Evolutionary conservation across 2,329 filamentous ascomycete species (phyloP).

Genomic region (Plectosphaerella plurivora): DNA sequence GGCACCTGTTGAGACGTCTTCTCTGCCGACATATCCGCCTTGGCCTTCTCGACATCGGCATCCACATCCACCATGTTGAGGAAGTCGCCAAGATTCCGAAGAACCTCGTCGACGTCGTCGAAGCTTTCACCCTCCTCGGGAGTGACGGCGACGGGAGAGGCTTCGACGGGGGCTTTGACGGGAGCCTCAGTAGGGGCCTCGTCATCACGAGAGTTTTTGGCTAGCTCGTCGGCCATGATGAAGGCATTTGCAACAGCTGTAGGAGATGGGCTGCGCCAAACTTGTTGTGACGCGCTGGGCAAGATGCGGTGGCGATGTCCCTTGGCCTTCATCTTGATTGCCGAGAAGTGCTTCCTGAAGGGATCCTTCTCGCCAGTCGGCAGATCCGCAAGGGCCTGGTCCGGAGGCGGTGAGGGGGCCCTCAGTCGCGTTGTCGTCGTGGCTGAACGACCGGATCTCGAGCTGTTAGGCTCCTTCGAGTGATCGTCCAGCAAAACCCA

Average conservation of each 20-base stretch:
- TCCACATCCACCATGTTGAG: slow-evolving; percentile 32
- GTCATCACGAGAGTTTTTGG: slow-evolving; percentile 1
- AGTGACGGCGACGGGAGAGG: background rate
- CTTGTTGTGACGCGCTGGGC: slow-evolving; percentile 37
- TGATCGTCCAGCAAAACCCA: slow-evolving; percentile 29
- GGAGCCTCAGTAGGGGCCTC: background rate
- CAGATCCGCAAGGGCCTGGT: slow-evolving; percentile 25
- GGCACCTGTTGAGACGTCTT: no score
- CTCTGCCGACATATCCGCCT: slow-evolving; percentile 1
- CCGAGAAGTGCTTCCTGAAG: slow-evolving; percentile 44
- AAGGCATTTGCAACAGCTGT: slow-evolving; percentile 48
- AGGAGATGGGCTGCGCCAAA: slow-evolving; percentile 30
- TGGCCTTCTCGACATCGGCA: slow-evolving; percentile 14
- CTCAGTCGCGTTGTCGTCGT: slow-evolving; percentile 4
- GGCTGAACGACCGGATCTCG: background rate
- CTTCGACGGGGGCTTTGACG: background rate
- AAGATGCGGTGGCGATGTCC: slow-evolving; percentile 27
- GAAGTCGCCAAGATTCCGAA: slow-evolving; percentile 41
- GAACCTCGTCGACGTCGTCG: slow-evolving; percentile 41
- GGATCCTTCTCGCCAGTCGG: slow-evolving; percentile 27
- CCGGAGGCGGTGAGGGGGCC: slow-evolving; percentile 40
- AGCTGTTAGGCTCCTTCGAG: slow-evolving; percentile 5
- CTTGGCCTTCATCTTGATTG: slow-evolving; percentile 30
- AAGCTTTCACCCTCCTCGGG: slow-evolving; percentile 11
- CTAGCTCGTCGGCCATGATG: slow-evolving; percentile 33